A percentile compares a stretch with the other conserved stretches of the same genome.
phyloP scores from a whole-genome alignment of 2,329 filamentous ascomycete genomes.

The Rhinocladiella similis region DNA sequence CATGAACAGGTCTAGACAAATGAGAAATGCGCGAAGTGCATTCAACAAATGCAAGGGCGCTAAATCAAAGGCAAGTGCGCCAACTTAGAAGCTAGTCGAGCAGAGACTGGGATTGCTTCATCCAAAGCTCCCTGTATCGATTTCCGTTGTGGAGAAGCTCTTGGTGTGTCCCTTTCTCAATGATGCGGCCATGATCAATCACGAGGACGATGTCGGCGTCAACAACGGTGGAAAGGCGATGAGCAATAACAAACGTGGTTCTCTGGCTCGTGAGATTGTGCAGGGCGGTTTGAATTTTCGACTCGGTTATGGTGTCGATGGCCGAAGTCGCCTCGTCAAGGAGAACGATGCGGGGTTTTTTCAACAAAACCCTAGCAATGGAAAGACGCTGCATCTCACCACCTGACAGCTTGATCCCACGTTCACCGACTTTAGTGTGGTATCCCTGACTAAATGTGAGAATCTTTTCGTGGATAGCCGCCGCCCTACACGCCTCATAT shows the following conservation, averaged over 20 bases:
- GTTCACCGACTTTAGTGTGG: constrained; percentile 53
- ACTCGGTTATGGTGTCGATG: constrained; percentile 49
- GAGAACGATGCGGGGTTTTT: constrained; percentile 39
- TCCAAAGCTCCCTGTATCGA: no score
- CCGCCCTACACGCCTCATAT: no score
- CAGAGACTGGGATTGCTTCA: no score
- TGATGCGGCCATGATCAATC: constrained; percentile 83
- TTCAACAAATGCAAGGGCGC: no score
- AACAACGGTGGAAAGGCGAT: constrained; percentile 86
- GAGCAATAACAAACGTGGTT: constrained; percentile 90
- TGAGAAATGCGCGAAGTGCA: no score
- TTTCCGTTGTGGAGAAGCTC: no score
- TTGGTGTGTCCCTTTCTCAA: constrained; percentile 54
- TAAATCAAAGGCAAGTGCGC: no score
- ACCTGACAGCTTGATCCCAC: constrained; percentile 50
- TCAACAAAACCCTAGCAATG: constrained; percentile 46
- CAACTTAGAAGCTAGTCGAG: no score
- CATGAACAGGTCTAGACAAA: no score
- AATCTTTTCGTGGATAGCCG: no score
- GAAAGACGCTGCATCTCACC: constrained; percentile 55
- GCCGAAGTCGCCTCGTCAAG: constrained; percentile 36
- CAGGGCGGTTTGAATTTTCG: constrained; percentile 65
- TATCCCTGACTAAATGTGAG: constrained; percentile 40
- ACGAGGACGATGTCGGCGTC: constrained; percentile 94
- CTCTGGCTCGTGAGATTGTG: constrained; percentile 79